Conservation (phyloP, 495 filamentous ascomycete species). For the Penicillium malachiteum region DNA sequence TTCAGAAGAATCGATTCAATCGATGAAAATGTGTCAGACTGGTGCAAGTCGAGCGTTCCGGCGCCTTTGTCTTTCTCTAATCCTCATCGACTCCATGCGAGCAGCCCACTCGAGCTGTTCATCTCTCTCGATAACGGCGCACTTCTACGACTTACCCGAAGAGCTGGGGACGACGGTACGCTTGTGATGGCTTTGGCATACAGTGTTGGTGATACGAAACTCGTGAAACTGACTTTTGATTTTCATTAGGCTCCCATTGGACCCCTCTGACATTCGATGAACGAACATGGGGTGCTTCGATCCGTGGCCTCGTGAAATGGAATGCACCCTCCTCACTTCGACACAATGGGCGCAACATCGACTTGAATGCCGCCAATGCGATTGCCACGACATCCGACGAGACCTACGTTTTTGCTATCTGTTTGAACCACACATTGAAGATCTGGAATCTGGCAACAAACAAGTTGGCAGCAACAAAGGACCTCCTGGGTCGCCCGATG, state of each 20-base stretch:
- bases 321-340: slow-evolving; percentile 62
- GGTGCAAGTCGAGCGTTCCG: slow-evolving; percentile 71
- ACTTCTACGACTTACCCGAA: slow-evolving; percentile 68
- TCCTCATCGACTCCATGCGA: slow-evolving; percentile 77
- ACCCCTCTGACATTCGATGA: slow-evolving; percentile 76
- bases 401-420: slow-evolving; percentile 77
- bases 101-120: slow-evolving; percentile 69
- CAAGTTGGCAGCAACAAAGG: slow-evolving; percentile 66
- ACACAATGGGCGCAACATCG: slow-evolving; percentile 64
- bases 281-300: slow-evolving; percentile 69
- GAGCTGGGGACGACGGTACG: slow-evolving; percentile 65
- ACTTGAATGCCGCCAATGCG: slow-evolving; percentile 61
- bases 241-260: slow-evolving; percentile 60
- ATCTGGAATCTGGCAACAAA: slow-evolving; percentile 81
- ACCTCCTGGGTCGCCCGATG: slow-evolving; percentile 62
- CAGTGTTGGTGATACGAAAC: too few relatives aligned
- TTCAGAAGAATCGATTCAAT: slow-evolving; percentile 66
- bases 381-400: slow-evolving; percentile 63
- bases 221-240: background rate
- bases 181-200: background rate
- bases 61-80: slow-evolving; percentile 72
- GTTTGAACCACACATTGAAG: slow-evolving; percentile 80
- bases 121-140: slow-evolving; percentile 81
- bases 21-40: slow-evolving; percentile 68
- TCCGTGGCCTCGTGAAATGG: slow-evolving; percentile 72